Evolutionary conservation across 2,329 filamentous ascomycete genomes (phyloP).

Genomic region (Trichoderma sp.): DNA sequence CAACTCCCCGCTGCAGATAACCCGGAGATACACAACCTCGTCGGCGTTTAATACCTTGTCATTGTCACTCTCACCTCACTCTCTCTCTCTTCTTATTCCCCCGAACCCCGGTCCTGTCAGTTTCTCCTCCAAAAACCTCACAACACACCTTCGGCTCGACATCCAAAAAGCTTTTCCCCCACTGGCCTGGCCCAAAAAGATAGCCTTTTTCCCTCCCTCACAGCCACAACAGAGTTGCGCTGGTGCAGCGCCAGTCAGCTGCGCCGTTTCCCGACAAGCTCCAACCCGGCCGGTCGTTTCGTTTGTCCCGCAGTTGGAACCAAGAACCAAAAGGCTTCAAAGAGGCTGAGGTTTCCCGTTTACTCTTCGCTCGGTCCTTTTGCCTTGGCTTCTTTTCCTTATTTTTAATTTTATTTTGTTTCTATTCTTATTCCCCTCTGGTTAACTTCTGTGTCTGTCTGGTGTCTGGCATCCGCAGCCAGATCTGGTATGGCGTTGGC

Average conservation of each 20-base stretch:
- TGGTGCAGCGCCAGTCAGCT: slow-evolving; percentile 15
- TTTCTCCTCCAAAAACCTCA: not conserved
- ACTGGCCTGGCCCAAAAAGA: not conserved
- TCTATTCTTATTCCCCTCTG: not conserved
- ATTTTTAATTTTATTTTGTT: not conserved
- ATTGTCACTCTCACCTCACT: not conserved
- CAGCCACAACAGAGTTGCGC: slow-evolving; percentile 17
- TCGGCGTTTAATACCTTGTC: not conserved
- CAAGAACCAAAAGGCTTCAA: not conserved
- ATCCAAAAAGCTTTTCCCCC: not conserved
- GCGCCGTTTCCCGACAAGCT: slow-evolving; percentile 15
- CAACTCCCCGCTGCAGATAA: not conserved
- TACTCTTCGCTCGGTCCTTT: not conserved
- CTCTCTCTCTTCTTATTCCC: not conserved
- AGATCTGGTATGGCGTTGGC: slow-evolving; percentile 26
- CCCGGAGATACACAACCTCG: not conserved
- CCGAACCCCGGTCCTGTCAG: not conserved
- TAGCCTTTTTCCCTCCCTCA: not conserved
- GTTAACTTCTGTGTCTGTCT: too few relatives aligned
- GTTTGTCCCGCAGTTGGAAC: not conserved
- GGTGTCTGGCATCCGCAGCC: slow-evolving; percentile 8
- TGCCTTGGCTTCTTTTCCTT: not conserved
- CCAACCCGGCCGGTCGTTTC: not conserved
- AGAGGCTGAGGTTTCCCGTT: not conserved
- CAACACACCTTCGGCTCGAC: not conserved